Evolutionary conservation across 352 stramenopile species (phyloP), one percentile per base, ranked within the genome.

Genomic region (Phytophthora vignae): DNA sequence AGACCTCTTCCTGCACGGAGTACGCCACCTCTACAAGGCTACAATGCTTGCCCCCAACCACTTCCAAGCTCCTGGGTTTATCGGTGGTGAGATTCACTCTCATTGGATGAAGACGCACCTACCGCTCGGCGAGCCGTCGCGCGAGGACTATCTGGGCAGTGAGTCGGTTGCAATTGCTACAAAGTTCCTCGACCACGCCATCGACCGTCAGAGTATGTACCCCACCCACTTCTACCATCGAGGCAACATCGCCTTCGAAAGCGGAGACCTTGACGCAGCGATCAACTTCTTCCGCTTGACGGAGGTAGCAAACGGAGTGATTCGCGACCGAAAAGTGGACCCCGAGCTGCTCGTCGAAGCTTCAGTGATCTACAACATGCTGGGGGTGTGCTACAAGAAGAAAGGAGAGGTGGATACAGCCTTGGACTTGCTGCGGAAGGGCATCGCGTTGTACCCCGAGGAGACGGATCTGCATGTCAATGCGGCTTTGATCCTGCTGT

Each of bases 1-100:
- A 0, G 33, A 54, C 17, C 64, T 92, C 3, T 73, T 84, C n/a
- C 72, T 76, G 8, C 54, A 73, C 33, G 61, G 67, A 4, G 75
- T 88, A 48, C 80, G 82, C 0, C 84, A 91, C 42, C 69, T 94
- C 21, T 60, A 83, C 50, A 90, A 91, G 50, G 55, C 83, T 64
- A 52, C 66, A 5, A 36, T 81, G 33, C 55, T 84, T 29, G 53
- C 77, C 29, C 44, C 57, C 2, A 66, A 29, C 9, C 22, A 68
- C 11, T 77, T 79, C 27, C 55, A 70, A 27, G 58, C 74, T 61
- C 64, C 71, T 6, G 80, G 78, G 8, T 90, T 78, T 69, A 44
- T 87, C 27, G 82, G 82, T 15, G 72, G 60, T 8, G 65, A 77
- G 25, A 54, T 87, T 4, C 69, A 76, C 19, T 73, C 76, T 7